Conservation (phyloP, 495 filamentous ascomycete species). For the Xylaria acuta region DNA sequence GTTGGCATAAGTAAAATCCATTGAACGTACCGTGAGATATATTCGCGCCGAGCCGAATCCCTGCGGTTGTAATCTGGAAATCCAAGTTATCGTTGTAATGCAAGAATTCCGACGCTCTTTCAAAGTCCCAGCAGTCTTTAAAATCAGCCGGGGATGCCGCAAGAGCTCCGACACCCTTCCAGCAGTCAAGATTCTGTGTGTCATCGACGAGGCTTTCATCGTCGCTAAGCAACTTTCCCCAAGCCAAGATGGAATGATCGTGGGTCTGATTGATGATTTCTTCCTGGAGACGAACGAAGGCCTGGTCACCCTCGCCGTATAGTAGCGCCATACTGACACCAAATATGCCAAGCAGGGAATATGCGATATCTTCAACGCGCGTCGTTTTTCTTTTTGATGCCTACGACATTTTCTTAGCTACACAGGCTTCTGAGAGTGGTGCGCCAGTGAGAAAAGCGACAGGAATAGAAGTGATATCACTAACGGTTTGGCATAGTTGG, state of each 20-base stretch:
- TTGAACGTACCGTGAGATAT: rapidly evolving
- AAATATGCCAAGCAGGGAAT: neutral
- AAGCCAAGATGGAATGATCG: neutral
- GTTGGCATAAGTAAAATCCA: neutral
- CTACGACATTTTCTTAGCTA: neutral
- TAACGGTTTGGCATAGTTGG: neutral
- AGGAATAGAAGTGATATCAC: neutral
- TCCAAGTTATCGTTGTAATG: neutral
- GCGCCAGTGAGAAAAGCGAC: neutral
- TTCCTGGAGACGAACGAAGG: neutral
- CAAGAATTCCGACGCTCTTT: neutral
- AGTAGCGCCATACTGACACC: neutral
- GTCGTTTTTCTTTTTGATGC: neutral
- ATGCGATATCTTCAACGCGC: neutral
- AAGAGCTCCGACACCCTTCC: neutral
- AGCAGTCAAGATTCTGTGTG: neutral
- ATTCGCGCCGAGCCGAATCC: neutral
- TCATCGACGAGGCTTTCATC: neutral
- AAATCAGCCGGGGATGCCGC: neutral
- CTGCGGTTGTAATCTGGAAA: neutral
- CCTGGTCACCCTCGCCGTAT: neutral
- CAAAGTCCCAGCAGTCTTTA: neutral
- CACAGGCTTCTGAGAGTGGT: neutral
- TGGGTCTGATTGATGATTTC: constrained; percentile 4
- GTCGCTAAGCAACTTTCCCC: neutral